A percentile compares a stretch with the other conserved stretches of the same genome.
These are phyloP conservation scores for Skeletonema grethae DNA, from an alignment of 108 stramenopile genomes.

Conservation along the genomic window DNA sequence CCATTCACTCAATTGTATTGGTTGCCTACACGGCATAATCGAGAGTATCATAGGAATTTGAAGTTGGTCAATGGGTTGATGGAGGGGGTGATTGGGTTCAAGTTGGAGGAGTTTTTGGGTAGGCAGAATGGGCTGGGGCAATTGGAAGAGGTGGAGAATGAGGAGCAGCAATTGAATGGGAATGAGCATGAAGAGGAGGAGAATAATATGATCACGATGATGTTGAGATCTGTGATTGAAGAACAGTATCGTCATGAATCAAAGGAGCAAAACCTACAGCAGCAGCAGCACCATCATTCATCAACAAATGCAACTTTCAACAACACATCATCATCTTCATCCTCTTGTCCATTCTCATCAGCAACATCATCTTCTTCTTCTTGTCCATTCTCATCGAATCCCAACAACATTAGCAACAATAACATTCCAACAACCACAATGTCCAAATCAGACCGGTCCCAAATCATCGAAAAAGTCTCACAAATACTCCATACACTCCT, in stretches of 20 bases:
- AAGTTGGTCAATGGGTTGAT: slow-evolving; percentile 16
- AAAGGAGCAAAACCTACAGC: not conserved
- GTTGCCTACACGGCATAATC: slow-evolving; percentile 25
- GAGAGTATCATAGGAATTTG: slow-evolving; percentile 15
- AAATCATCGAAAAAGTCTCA: slow-evolving; percentile 15
- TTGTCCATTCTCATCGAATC: slow-evolving; percentile 13
- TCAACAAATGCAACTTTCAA: not conserved
- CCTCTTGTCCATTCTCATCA: slow-evolving; percentile 21
- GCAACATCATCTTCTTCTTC: not conserved
- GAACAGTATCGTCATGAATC: not conserved
- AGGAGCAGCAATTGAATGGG: too few species aligned
- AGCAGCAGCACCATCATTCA: not conserved
- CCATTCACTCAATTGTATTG: slow-evolving; percentile 32
- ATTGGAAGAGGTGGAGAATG: not conserved
- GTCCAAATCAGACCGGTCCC: not conserved
- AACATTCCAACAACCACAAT: slow-evolving; percentile 1
- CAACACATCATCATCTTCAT: not conserved
- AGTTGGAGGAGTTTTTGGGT: not conserved
- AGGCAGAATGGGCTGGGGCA: not conserved
- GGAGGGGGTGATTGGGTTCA: slow-evolving; percentile 21
- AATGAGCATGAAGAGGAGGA: not conserved
- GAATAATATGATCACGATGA: not conserved
- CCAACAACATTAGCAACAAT: not conserved
- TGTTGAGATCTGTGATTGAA: not conserved
- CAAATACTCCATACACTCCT: slow-evolving; percentile 38